Evolutionary conservation across 1,139 yeast genomes (phyloP).

Genomic region (Sugiyamaella castrensis): DNA sequence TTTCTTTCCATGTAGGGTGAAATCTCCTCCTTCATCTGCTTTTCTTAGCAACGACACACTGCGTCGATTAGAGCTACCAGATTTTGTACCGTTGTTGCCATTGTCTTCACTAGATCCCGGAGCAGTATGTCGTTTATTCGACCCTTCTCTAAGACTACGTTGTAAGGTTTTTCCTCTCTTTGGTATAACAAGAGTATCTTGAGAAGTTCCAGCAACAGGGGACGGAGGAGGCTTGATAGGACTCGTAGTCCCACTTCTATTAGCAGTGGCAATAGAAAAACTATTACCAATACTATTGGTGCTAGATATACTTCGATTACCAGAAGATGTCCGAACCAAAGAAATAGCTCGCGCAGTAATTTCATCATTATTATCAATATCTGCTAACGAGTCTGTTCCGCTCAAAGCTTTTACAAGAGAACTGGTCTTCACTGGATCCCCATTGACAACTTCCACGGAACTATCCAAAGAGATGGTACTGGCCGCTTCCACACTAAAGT

Average conservation of each 20-base stretch:
- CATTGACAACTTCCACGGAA: background rate
- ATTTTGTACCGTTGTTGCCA: background rate
- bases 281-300: no score
- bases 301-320: no score
- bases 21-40: slow-evolving; percentile 31
- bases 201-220: background rate
- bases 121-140: slow-evolving; percentile 6
- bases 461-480: no score
- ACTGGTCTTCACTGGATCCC: background rate
- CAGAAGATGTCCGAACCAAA: no score
- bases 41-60: slow-evolving; percentile 32
- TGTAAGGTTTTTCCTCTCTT: slow-evolving; percentile 1
- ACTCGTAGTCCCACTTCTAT: no score
- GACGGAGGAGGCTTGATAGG: background rate
- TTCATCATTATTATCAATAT: background rate
- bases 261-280: no score
- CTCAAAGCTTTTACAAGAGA: background rate
- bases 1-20: slow-evolving; percentile 35
- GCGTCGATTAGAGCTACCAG: slow-evolving; percentile 18
- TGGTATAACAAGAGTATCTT: background rate
- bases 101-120: background rate
- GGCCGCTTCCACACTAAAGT: background rate
- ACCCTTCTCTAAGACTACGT: background rate
- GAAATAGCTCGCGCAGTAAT: no score
- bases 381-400: background rate